These are phyloP conservation scores for Rhizomucor miehei DNA, from an alignment of 371 early-diverging fungal species.

Conservation along the genomic window DNA sequence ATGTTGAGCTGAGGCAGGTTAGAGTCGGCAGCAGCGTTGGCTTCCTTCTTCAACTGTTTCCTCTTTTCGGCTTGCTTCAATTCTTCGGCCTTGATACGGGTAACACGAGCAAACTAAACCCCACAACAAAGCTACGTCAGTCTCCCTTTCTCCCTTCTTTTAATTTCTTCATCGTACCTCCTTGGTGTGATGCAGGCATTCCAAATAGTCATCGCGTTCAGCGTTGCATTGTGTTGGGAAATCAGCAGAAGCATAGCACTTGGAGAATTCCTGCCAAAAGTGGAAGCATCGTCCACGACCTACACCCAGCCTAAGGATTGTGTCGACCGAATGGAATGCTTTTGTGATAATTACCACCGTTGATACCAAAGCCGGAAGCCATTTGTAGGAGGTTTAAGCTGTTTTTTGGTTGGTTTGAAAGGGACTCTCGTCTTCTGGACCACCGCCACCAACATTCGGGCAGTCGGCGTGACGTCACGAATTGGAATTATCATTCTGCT, in stretches of 20 bases:
- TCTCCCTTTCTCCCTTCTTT: not conserved
- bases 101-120: conserved; percentile 53
- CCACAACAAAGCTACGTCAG: not conserved
- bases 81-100: conserved; percentile 58
- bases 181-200: conserved; percentile 83
- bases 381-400: conserved; percentile 9
- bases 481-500: too few relatives aligned
- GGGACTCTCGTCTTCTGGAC: too few relatives aligned
- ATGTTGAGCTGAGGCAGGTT: conserved; percentile 58
- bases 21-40: conserved; percentile 54
- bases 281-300: conserved; percentile 83
- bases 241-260: conserved; percentile 77
- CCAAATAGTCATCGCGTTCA: conserved; percentile 77
- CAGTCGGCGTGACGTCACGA: too few relatives aligned
- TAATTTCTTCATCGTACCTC: conserved; percentile 48
- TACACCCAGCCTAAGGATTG: not conserved
- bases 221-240: conserved; percentile 67
- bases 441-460: too few relatives aligned
- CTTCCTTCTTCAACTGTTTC: conserved; percentile 48
- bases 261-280: conserved; percentile 84
- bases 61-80: conserved; percentile 59
- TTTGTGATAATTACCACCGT: conserved; percentile 32
- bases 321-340: not conserved
- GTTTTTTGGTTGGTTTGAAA: too few relatives aligned
- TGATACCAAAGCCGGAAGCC: conserved; percentile 48